phyloP scores from a whole-genome alignment of 495 filamentous ascomycete genomes.

The Bathelium albidoporum region DNA sequence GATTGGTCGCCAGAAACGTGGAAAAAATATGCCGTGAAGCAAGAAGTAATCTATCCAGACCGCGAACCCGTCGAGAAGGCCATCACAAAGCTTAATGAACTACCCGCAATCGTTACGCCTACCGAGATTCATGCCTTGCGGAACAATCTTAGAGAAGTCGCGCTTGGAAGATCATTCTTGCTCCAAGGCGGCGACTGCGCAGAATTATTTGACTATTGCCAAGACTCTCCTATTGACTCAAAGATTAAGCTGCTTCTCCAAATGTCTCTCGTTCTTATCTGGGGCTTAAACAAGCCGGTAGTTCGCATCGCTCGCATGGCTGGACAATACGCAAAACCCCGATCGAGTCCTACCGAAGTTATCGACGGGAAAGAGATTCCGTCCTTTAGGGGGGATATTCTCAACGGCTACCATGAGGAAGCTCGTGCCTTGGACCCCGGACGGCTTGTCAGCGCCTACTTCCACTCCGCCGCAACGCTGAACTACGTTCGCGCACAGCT shows the following conservation, averaged over 20 bases:
- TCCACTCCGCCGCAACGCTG: slow-evolving; percentile 84
- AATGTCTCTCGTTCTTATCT: slow-evolving; percentile 89
- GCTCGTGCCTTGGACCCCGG: slow-evolving; percentile 70
- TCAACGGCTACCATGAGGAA: slow-evolving; percentile 71
- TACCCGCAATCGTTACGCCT: slow-evolving; percentile 86
- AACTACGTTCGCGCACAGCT: slow-evolving; percentile 84
- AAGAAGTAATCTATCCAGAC: slow-evolving; percentile 75
- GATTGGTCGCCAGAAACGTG: slow-evolving; percentile 49
- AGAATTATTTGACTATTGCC: slow-evolving; percentile 94
- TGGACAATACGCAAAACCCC: slow-evolving; percentile 92
- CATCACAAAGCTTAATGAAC: slow-evolving; percentile 56
- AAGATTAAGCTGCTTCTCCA: slow-evolving; percentile 95
- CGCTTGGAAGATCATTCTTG: slow-evolving; percentile 84
- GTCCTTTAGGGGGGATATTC: slow-evolving; percentile 87
- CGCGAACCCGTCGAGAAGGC: slow-evolving; percentile 50
- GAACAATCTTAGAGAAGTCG: slow-evolving; percentile 67
- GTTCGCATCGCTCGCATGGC: slow-evolving; percentile 93
- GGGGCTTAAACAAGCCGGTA: slow-evolving; percentile 82
- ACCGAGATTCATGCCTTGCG: slow-evolving; percentile 73
- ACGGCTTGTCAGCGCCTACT: slow-evolving; percentile 82
- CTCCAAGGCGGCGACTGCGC: slow-evolving; percentile 96
- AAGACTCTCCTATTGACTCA: slow-evolving; percentile 72
- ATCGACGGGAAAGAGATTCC: slow-evolving; percentile 72
- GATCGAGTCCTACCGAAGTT: slow-evolving; percentile 77
- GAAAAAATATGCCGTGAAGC: slow-evolving; percentile 84